Evolutionary conservation across 1,139 yeast species (phyloP), one percentile per base, ranked within the genome.

Genomic region (Pneumocystis wakefieldiae): DNA sequence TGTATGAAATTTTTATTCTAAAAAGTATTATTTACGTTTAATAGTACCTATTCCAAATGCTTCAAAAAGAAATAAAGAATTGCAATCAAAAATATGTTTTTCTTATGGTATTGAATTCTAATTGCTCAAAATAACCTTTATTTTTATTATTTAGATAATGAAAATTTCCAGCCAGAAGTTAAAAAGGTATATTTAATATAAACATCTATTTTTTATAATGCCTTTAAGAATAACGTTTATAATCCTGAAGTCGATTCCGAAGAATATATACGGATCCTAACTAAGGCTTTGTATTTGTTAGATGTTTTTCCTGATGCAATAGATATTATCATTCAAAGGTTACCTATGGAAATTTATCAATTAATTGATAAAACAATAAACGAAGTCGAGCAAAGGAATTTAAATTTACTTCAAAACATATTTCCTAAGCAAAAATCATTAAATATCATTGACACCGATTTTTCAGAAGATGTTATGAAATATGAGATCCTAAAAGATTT

Each of bases 221-320:
- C n/a, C 60, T 66, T 15, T 69, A 70, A 29, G n/a, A 66, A 60
- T 61, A 61, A 61, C 19, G 65, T 59, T 66, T 68, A 73, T 62
- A 76, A 75, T 59, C 76, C 75, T 17, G 80, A 76, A 53, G 71
- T 78, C 8, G 81, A 82, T 68, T 82, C 86, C 8, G 83, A 80
- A 70, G 76, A 77, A 65, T 85, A 85, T 70, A 77, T 85, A 19
- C 78, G 81, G 62, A 76, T 80, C 69, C 74, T 86, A 35, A 74
- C 86, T 64, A 78, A 79, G 59, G 83, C 88, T 0, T 79, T 88
- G 1, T 78, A 81, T 39, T 83, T 81, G 64, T 75, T 89, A 64
- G 84, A 85, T 66, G 80, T 85, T 64, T 76, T 89, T 32, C 83
- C 83, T 29, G 82, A 81, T 60, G 84, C 87, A 1, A 75, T 85